These are phyloP conservation scores for Strobilomyces confusus DNA, from an alignment of 768 basidiomycete species.

Conservation along the genomic window DNA sequence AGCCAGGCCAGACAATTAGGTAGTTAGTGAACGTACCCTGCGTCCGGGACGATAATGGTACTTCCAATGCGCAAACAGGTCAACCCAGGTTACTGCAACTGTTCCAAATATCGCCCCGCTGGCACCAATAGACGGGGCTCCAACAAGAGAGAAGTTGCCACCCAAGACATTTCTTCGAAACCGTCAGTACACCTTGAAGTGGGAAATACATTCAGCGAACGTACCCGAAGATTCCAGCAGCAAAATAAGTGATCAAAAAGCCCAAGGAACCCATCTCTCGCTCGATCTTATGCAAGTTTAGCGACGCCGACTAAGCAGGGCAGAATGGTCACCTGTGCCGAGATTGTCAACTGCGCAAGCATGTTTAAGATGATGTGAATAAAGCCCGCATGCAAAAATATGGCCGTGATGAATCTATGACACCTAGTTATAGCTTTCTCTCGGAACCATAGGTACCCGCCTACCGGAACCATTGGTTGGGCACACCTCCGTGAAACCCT, in stretches of 20 bases:
- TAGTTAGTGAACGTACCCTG: constrained; percentile 46
- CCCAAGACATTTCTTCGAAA: constrained; percentile 72
- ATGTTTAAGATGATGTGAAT: constrained; percentile 91
- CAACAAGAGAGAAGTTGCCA: constrained; percentile 89
- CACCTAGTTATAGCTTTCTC: constrained; percentile 34
- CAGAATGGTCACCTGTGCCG: constrained; percentile 55
- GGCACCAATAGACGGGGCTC: constrained; percentile 85
- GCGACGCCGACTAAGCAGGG: neutral
- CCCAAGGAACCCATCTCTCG: constrained; percentile 86
- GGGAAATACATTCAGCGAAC: constrained; percentile 1
- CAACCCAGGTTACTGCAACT: constrained; percentile 82
- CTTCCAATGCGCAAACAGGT: constrained; percentile 89
- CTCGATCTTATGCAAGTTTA: constrained; percentile 58
- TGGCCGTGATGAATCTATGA: constrained; percentile 75
- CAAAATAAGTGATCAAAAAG: constrained; percentile 82
- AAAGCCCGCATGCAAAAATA: constrained; percentile 94
- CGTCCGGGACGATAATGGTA: constrained; percentile 78
- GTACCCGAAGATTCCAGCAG: constrained; percentile 91
- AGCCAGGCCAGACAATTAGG: neutral
- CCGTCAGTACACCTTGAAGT: constrained; percentile 2
- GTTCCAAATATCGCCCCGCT: constrained; percentile 92
- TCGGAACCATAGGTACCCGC: constrained; percentile 34
- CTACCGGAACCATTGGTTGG: constrained; percentile 57
- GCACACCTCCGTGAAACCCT: constrained; percentile 47
- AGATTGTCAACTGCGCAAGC: constrained; percentile 78